Evolutionary conservation across 345 rosid species (phyloP).

Genomic region (Brassica incana): DNA sequence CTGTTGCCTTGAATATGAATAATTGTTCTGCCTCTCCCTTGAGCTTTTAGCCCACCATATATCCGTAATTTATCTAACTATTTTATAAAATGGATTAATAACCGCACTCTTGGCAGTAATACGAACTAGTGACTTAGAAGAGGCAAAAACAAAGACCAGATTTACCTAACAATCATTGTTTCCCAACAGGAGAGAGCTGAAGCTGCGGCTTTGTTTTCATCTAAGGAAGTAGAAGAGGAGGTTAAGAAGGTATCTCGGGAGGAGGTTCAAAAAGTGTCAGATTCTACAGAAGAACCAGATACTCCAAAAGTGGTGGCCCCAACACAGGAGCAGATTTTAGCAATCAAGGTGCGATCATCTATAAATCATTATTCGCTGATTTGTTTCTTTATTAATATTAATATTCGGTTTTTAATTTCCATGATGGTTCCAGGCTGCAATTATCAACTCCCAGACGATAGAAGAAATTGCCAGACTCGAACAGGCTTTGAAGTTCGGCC

Average conservation of each 20-base stretch:
- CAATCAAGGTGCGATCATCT: slow-evolving; percentile 88
- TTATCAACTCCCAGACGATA: slow-evolving; percentile 96
- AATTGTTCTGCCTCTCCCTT: no score
- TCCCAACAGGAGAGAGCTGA: slow-evolving; percentile 78
- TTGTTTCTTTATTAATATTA: slow-evolving; percentile 3
- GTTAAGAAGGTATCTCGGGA: slow-evolving; percentile 66
- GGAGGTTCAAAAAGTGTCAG: slow-evolving; percentile 59
- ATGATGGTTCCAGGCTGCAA: slow-evolving; percentile 78
- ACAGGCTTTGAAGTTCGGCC: slow-evolving; percentile 93
- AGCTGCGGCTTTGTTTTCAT: slow-evolving; percentile 75
- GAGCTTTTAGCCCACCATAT: no score
- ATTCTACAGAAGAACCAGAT: slow-evolving; percentile 56
- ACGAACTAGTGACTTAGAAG: no score
- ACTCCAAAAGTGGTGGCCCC: slow-evolving; percentile 81
- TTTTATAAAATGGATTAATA: no score
- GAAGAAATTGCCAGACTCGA: slow-evolving; percentile 99
- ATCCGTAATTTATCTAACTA: no score
- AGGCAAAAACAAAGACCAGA: background rate
- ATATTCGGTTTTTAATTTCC: slow-evolving; percentile 23
- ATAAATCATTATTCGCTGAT: no score
- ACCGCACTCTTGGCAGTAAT: no score
- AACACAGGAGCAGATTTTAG: slow-evolving; percentile 89
- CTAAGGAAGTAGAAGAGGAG: slow-evolving; percentile 91
- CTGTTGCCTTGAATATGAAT: no score
- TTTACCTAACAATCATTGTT: slow-evolving; percentile 1